These are phyloP conservation scores for Fusarium sp. DNA, from an alignment of 2,329 filamentous ascomycete genomes.

Conservation along the genomic window DNA sequence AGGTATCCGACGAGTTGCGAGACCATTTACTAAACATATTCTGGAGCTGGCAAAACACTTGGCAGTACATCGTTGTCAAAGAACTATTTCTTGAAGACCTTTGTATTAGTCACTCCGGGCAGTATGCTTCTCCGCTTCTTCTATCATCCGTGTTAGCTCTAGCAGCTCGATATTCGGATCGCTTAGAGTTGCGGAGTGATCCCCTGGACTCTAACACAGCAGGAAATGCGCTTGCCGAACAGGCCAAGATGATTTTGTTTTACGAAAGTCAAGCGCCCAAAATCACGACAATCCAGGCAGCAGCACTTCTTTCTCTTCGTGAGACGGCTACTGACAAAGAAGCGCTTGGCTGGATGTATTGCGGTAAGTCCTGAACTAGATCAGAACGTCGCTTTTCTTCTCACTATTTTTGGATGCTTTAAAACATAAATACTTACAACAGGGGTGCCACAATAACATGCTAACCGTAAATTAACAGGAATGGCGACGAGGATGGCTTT, in stretches of 20 bases:
- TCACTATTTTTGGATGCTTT: no score
- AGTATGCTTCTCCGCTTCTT: neutral
- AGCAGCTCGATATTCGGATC: conserved; percentile 7
- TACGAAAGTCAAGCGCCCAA: conserved; percentile 7
- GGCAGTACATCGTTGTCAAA: neutral
- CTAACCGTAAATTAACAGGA: neutral
- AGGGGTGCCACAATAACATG: no score
- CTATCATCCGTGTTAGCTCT: neutral
- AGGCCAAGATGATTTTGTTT: conserved; percentile 4
- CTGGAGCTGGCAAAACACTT: conserved; percentile 8
- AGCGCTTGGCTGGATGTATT: conserved; percentile 10
- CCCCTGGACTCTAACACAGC: neutral
- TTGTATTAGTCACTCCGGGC: neutral
- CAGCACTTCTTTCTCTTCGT: neutral
- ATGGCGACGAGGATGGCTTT: conserved; percentile 6
- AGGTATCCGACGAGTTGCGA: neutral
- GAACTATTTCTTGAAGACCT: neutral
- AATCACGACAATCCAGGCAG: neutral
- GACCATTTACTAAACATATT: neutral
- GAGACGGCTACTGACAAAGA: conserved; percentile 7
- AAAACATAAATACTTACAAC: no score
- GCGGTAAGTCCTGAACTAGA: neutral
- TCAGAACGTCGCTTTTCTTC: no score
- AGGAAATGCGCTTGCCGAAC: neutral
- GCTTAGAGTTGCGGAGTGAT: neutral